Conservation (phyloP, 148 eudicot species). For the Chenopodium quinoa region DNA sequence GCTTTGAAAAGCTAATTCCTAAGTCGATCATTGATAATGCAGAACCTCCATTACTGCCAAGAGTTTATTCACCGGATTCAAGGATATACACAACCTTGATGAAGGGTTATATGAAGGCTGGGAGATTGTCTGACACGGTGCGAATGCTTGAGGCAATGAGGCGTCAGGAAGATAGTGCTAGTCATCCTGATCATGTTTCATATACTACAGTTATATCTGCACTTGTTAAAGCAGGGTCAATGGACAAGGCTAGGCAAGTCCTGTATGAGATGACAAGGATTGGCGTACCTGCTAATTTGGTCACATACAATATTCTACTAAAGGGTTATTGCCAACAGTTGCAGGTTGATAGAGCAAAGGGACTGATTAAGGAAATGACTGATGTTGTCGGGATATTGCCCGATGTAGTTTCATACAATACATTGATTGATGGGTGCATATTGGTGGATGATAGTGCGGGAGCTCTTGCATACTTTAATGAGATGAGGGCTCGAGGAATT, state of each 20-base stretch:
- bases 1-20: slow-evolving; percentile 64
- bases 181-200: slow-evolving; percentile 89
- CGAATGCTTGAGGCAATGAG: slow-evolving; percentile 91
- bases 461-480: slow-evolving; percentile 78
- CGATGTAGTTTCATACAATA: slow-evolving; percentile 91
- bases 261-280: slow-evolving; percentile 70
- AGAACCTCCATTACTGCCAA: slow-evolving; percentile 65
- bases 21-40: slow-evolving; percentile 23
- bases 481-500: slow-evolving; percentile 83
- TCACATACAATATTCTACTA: slow-evolving; percentile 82
- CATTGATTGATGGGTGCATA: slow-evolving; percentile 86
- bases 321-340: slow-evolving; percentile 91
- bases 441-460: slow-evolving; percentile 78
- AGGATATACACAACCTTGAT: slow-evolving; percentile 87
- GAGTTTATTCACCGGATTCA: slow-evolving; percentile 52
- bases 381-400: slow-evolving; percentile 57
- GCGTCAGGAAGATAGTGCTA: slow-evolving; percentile 59
- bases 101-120: slow-evolving; percentile 96
- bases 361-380: slow-evolving; percentile 63
- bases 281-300: slow-evolving; percentile 64
- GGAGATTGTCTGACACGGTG: slow-evolving; percentile 73
- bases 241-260: slow-evolving; percentile 77
- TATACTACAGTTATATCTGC: slow-evolving; percentile 90
- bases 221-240: slow-evolving; percentile 69
- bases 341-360: slow-evolving; percentile 76